Conservation (phyloP, 2,329 filamentous ascomycete genomes). For the Massarina eburnea region DNA sequence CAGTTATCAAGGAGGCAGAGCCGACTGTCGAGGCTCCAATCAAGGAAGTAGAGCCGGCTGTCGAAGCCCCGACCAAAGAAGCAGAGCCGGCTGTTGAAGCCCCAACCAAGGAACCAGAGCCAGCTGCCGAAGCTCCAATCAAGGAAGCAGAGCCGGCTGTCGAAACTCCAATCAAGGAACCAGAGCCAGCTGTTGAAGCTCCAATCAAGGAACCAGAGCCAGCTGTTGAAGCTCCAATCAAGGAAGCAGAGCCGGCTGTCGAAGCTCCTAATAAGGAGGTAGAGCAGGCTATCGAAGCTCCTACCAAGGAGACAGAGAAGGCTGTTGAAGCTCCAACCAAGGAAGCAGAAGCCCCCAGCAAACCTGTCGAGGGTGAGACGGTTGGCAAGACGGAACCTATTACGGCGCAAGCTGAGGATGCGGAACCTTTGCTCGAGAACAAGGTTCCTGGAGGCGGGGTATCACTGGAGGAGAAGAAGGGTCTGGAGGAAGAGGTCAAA, state of each 20-base stretch:
- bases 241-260: not conserved
- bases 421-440: slow-evolving; percentile 5
- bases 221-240: not conserved
- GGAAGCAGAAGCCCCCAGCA: slow-evolving; percentile 1
- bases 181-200: not conserved
- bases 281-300: not conserved
- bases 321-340: not conserved
- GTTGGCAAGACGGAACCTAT: slow-evolving; percentile 6
- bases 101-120: slow-evolving; percentile 4
- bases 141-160: not conserved
- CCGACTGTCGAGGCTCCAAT: not conserved
- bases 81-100: not conserved
- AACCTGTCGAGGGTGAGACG: slow-evolving; percentile 6
- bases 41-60: slow-evolving; percentile 4
- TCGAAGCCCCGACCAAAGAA: slow-evolving; percentile 3
- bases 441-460: slow-evolving; percentile 6
- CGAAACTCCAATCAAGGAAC: not conserved
- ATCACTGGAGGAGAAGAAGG: not conserved
- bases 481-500: slow-evolving; percentile 5
- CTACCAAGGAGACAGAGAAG: slow-evolving; percentile 1
- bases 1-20: slow-evolving; percentile 6
- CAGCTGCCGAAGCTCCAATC: not conserved
- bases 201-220: not conserved
- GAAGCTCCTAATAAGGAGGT: no score
- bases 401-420: slow-evolving; percentile 3